Evolutionary conservation across 345 rosid genomes (phyloP), one percentile per base, ranked within the genome.

Genomic region (Heritiera littoralis): DNA sequence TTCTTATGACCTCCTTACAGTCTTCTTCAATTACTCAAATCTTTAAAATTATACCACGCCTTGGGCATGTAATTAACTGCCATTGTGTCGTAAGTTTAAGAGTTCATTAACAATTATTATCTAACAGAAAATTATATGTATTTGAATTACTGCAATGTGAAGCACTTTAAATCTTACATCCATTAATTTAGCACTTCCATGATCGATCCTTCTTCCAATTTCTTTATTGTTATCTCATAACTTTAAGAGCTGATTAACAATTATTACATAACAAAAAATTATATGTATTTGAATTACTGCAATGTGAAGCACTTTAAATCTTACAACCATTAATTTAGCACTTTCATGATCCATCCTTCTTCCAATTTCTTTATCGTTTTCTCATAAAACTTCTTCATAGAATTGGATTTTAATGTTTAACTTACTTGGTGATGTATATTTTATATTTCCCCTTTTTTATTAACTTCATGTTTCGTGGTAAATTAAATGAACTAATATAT

Each of bases 21-120:
- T 84, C 82, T 81, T 85, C 86, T 77, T 81, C 83, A 83, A 73
- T 85, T 65, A 80, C 82, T 73, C 51, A 54, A 72, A 68, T 61
- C 43, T 80, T 72, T 15, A 52, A 30, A 76, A 78, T 1, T 55
- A 78, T 73, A 66, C 8, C 28, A 51, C 38, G 35, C 63, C 63
- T 77, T 40, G 14, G 48, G 73, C 35, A 73, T 18, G 64, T 64
- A 28, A 64, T 76, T 64, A 17, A 51, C 43, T 11, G 30, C 49
- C 15, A 7, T 35, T 35, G 30, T 49, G 23, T 61, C 18, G 30
- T 46, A 68, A 43, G 15, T 76, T 79, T 59, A 48, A 75, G 20
- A 60, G 30, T 49, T 35, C 20, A 72, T 48, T 56, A 71, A 41
- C 32, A 45, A 76, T 48, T 70, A 49, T 73, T 56, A 55, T 45